A percentile compares a stretch with the other conserved stretches of the same genome.
Evolutionary conservation across 2,329 filamentous ascomycete genomes (phyloP).

Genomic region (Colletotrichum sp.): DNA sequence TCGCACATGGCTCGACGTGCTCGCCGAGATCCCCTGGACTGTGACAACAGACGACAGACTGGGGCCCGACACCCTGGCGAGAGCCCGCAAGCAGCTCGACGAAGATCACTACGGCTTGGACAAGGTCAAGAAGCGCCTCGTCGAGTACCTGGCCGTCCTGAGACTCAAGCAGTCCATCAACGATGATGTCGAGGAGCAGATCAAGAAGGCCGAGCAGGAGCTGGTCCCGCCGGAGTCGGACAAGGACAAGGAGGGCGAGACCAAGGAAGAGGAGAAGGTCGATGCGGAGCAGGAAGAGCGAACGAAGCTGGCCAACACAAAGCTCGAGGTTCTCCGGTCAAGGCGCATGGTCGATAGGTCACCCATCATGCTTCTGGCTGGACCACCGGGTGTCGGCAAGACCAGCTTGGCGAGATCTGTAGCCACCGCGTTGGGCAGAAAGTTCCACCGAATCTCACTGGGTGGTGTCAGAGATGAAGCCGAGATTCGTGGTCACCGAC

Average conservation of each 20-base stretch:
- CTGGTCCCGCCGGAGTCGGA: slow-evolving; percentile 33
- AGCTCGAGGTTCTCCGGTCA: slow-evolving; percentile 76
- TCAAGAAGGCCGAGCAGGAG: slow-evolving; percentile 69
- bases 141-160: slow-evolving; percentile 96
- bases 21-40: slow-evolving; percentile 93
- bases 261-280: slow-evolving; percentile 34
- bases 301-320: slow-evolving; percentile 55
- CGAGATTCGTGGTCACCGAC: slow-evolving; percentile 91
- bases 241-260: slow-evolving; percentile 33
- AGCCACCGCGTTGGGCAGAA: slow-evolving; percentile 87
- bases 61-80: slow-evolving; percentile 77
- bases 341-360: slow-evolving; percentile 94
- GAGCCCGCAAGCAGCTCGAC: slow-evolving; percentile 88
- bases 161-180: slow-evolving; percentile 94
- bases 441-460: slow-evolving; percentile 96
- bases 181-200: slow-evolving; percentile 79
- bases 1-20: slow-evolving; percentile 90
- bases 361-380: slow-evolving; percentile 90
- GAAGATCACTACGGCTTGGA: slow-evolving; percentile 96
- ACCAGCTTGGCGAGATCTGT: slow-evolving; percentile 94
- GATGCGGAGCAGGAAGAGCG: slow-evolving; percentile 33
- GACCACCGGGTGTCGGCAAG: slow-evolving; percentile 94
- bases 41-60: slow-evolving; percentile 85
- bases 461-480: slow-evolving; percentile 96
- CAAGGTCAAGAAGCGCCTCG: slow-evolving; percentile 93